phyloP scores from a whole-genome alignment of 2,329 filamentous ascomycete genomes.

The Nothomitra cinnamomea region DNA sequence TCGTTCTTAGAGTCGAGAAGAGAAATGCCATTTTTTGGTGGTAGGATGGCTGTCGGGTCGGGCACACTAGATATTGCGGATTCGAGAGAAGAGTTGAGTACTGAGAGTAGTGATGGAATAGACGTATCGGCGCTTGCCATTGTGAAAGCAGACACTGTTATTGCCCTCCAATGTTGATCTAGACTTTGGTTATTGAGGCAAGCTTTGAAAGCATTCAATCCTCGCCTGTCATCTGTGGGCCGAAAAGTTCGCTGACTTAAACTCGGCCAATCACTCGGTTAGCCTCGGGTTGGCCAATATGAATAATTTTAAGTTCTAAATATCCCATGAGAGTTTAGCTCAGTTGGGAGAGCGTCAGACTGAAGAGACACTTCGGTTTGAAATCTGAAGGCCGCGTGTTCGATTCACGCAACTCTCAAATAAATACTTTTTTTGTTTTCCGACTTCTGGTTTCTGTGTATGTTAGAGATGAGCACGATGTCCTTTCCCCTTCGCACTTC shows the following conservation, averaged over 20 bases:
- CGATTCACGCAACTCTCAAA: slow-evolving; percentile 1
- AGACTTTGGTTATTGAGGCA: too few species aligned
- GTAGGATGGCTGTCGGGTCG: slow-evolving; percentile 42
- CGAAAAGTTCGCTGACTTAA: background rate
- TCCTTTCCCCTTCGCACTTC: too few species aligned
- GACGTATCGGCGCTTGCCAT: slow-evolving; percentile 1
- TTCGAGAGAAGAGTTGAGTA: slow-evolving; percentile 1
- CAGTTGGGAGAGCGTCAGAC: slow-evolving; percentile 3
- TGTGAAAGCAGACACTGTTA: background rate
- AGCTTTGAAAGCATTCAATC: too few species aligned
- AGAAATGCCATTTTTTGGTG: slow-evolving; percentile 78
- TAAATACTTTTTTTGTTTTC: background rate
- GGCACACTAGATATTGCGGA: slow-evolving; percentile 20
- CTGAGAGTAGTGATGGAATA: background rate
- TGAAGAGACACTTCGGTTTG: background rate
- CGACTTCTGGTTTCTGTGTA: background rate
- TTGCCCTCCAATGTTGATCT: too few species aligned
- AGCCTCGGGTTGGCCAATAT: background rate
- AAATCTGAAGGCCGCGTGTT: slow-evolving; percentile 4
- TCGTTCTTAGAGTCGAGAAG: slow-evolving; percentile 94
- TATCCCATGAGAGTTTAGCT: slow-evolving; percentile 2
- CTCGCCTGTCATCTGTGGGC: background rate
- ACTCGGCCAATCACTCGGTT: background rate
- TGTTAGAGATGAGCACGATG: too few species aligned
- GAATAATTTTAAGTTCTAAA: background rate